phyloP scores from a whole-genome alignment of 371 early-diverging fungal species.

The Saksenaea vasiformis region DNA sequence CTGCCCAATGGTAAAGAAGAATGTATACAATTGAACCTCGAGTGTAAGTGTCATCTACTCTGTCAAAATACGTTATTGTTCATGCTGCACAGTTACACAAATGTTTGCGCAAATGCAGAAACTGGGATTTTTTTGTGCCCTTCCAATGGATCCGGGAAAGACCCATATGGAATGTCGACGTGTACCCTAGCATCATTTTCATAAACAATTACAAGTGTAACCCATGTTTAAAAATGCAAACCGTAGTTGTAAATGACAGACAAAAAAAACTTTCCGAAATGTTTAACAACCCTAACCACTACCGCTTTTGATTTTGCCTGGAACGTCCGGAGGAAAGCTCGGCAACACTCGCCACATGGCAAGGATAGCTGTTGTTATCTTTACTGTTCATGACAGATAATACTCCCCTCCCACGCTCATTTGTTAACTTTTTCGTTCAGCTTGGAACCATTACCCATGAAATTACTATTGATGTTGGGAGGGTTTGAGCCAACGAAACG shows the following conservation, averaged over 20 bases:
- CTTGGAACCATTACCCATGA: background rate
- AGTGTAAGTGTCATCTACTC: constrained; percentile 39
- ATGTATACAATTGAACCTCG: constrained; percentile 48
- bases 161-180: constrained; percentile 56
- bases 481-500: background rate
- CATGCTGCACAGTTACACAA: constrained; percentile 35
- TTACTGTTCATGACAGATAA: background rate
- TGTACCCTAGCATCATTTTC: constrained; percentile 12
- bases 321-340: background rate
- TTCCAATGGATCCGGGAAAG: constrained; percentile 58
- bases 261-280: background rate
- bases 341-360: background rate
- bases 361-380: background rate
- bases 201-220: background rate
- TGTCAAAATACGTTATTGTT: background rate
- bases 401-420: background rate
- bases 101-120: constrained; percentile 65
- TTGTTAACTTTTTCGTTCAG: background rate
- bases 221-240: no score
- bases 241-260: background rate
- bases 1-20: constrained; percentile 33
- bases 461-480: background rate
- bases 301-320: constrained; percentile 2
- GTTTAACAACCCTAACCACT: background rate
- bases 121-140: constrained; percentile 57